Percentiles rank a stretch among this genome's conserved stretches.
These are phyloP conservation scores for Penicillium flavigenum DNA, from an alignment of 495 filamentous ascomycete species.

Conservation along the genomic window DNA sequence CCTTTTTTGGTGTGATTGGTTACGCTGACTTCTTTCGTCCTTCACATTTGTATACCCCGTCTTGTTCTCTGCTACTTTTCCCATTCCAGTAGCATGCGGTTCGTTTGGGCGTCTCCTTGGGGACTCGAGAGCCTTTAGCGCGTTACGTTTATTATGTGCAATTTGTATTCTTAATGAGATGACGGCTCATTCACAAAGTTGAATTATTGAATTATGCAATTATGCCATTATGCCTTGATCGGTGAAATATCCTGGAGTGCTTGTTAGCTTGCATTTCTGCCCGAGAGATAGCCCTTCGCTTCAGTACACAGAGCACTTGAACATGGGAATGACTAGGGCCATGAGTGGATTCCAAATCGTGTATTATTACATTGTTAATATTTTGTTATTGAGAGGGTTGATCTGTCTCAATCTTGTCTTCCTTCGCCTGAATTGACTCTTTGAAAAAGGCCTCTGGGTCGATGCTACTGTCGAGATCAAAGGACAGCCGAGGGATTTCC, in stretches of 20 bases:
- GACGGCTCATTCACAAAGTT: background rate
- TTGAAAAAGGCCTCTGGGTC: conserved; percentile 17
- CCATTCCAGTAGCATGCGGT: background rate
- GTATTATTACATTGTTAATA: conserved; percentile 3
- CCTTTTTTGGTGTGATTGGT: background rate
- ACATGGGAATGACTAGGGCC: background rate
- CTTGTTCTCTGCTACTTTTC: background rate
- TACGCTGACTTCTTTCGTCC: background rate
- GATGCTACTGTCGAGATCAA: conserved; percentile 14
- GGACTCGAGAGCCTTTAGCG: background rate
- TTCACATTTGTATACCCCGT: conserved; percentile 7
- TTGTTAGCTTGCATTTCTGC: background rate
- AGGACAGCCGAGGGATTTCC: conserved; percentile 13
- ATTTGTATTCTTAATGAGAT: conserved; percentile 9
- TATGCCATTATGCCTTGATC: background rate
- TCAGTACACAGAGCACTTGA: background rate
- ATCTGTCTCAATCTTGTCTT: background rate
- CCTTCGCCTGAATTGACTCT: background rate
- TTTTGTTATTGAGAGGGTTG: background rate
- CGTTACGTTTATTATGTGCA: background rate
- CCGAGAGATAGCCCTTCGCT: background rate
- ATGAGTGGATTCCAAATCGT: background rate
- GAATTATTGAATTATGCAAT: background rate
- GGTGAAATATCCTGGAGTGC: background rate
- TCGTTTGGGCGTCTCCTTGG: background rate